Percentiles rank a stretch among this genome's conserved stretches.
Evolutionary conservation across 345 rosid genomes (phyloP).

Genomic region (Aethionema arabicum): DNA sequence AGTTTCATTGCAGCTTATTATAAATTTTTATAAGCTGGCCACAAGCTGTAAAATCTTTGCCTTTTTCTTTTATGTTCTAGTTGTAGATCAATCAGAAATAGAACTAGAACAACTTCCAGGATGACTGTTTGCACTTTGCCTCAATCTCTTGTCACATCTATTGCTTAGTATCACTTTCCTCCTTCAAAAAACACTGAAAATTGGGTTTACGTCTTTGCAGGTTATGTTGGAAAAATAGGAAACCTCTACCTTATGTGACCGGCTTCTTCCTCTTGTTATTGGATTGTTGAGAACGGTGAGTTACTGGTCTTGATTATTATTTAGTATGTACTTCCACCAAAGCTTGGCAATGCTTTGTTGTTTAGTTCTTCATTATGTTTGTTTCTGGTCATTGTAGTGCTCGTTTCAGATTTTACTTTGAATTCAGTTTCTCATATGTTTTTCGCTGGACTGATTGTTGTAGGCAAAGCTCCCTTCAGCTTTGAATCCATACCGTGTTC

Average conservation of each 20-base stretch:
- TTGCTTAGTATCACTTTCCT: not conserved
- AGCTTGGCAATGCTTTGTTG: conserved; percentile 11
- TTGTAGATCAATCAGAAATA: conserved; percentile 17
- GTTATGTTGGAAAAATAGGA: conserved; percentile 68
- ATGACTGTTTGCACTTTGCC: conserved; percentile 2
- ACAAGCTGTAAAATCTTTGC: too few relatives aligned
- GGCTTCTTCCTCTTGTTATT: conserved; percentile 70
- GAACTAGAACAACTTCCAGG: not conserved
- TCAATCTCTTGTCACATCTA: conserved; percentile 6
- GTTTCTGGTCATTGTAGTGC: conserved; percentile 13
- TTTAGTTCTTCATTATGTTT: conserved; percentile 12
- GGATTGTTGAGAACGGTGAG: conserved; percentile 88
- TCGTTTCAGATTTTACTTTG: conserved; percentile 10
- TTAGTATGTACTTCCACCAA: conserved; percentile 6
- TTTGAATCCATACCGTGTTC: too few relatives aligned
- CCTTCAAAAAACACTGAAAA: conserved; percentile 11
- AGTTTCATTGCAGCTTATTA: too few relatives aligned
- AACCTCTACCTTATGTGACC: conserved; percentile 59
- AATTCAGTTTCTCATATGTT: conserved; percentile 27
- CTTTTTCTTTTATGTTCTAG: too few relatives aligned
- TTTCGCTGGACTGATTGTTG: conserved; percentile 21
- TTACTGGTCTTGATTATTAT: conserved; percentile 17
- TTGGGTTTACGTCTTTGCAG: conserved; percentile 38
- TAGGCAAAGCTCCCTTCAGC: conserved; percentile 94
- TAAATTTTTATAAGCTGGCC: too few relatives aligned